Percentiles rank a stretch among this genome's conserved stretches.
Evolutionary conservation across 192 early-diverging fungal species (phyloP).

Genomic region (Entrophospora sp.): DNA sequence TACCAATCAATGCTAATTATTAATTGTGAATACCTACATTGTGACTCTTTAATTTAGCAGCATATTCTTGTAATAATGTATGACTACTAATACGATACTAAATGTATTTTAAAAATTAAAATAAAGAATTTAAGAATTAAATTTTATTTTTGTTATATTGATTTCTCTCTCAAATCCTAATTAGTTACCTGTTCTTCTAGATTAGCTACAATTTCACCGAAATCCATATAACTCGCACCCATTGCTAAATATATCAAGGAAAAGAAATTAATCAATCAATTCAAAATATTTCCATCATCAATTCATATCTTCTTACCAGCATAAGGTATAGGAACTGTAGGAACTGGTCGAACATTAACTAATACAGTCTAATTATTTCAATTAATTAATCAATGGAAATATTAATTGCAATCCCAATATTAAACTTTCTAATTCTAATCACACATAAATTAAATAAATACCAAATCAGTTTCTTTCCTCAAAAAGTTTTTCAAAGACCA

Average conservation of each 20-base stretch:
- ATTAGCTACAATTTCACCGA: constrained; percentile 22
- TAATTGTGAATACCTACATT: constrained; percentile 20
- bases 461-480: constrained; percentile 25
- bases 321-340: constrained; percentile 26
- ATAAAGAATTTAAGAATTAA: not conserved
- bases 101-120: not conserved
- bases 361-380: constrained; percentile 23
- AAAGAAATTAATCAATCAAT: not conserved
- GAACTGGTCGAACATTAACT: constrained; percentile 30
- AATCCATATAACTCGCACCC: constrained; percentile 24
- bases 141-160: not conserved
- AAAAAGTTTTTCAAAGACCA: constrained; percentile 33
- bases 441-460: not conserved
- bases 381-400: not conserved
- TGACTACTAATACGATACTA: constrained; percentile 22
- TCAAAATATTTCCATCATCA: not conserved
- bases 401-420: not conserved
- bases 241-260: not conserved
- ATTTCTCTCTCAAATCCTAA: not conserved
- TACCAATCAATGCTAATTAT: not conserved
- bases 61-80: constrained; percentile 22
- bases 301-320: not conserved
- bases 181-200: constrained; percentile 25
- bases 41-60: constrained; percentile 21
- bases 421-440: no score